Conservation (phyloP, 495 filamentous ascomycete species). For the Copromyces sp. region DNA sequence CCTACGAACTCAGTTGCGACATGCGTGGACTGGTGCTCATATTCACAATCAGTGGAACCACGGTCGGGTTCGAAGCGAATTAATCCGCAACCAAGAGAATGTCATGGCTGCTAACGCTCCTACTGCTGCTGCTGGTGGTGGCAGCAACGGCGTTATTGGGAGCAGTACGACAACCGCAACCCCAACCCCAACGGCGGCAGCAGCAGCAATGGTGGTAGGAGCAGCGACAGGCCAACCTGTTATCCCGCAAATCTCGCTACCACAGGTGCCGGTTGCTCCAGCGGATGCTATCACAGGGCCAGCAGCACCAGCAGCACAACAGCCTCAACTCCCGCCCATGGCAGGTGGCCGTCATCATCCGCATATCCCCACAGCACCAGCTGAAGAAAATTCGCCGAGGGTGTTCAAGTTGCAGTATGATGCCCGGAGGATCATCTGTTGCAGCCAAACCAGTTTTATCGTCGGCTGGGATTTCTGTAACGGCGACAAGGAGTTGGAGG, state of each 20-base stretch:
- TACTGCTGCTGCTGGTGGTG: background rate
- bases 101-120: background rate
- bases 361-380: constrained; percentile 9
- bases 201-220: background rate
- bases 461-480: constrained; percentile 98
- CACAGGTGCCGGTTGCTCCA: background rate
- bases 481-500: constrained; percentile 73
- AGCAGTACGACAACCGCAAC: background rate
- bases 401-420: constrained; percentile 99
- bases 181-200: background rate
- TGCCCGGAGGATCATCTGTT: constrained; percentile 85
- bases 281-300: background rate
- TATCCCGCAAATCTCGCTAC: background rate
- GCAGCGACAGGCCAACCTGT: background rate
- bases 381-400: constrained; percentile 43
- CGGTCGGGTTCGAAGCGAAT: constrained; percentile 17
- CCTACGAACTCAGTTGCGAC: constrained; percentile 30
- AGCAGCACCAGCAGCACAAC: background rate
- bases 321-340: background rate
- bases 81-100: constrained; percentile 12
- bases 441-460: constrained; percentile 79
- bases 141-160: background rate
- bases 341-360: constrained; percentile 9
- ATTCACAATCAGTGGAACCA: constrained; percentile 37
- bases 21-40: constrained; percentile 29